Evolutionary conservation across 1,284 basidiomycete species (phyloP), one percentile per base, ranked within the genome.

Genomic region (Abortiporus biennis): DNA sequence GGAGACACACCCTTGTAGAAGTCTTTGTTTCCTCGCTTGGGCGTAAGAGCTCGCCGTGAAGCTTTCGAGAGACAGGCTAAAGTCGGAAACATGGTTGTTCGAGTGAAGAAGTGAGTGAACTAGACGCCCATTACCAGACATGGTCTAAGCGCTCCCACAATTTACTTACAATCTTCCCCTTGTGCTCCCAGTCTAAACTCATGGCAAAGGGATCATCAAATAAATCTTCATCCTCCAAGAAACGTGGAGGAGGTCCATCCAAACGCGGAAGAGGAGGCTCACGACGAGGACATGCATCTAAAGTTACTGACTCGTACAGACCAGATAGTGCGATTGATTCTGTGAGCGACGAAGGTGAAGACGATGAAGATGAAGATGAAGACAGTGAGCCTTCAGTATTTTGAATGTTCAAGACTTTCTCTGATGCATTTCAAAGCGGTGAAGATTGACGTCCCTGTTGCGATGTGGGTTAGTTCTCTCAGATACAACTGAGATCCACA

Each of bases 11-110:
- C 92, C 65, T 95, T 96, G 74, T 94, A 95, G 59, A 74, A 95
- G 62, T 95, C 90, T 56, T 94, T 95, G 69, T 93, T 94, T 15
- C 78, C 92, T 39, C 81, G 68, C 62, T 95, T 95, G 0, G 86
- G 71, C 0, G 84, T 92, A 37, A 95, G 70, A 3, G 90, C 76
- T 20, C 80, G 67, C 43, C 92, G 72, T 2, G 85, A 88, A 20
- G 92, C 92, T 65, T 89, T 89, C 24, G 82, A 85, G 4, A 83
- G 66, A 47, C 79, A 67, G 21, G 67, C 74, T 13, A 75, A 57
- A 20, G 86, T 85, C 3, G 85, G 74, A 54, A 79, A 75, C 84
- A 88, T 88, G 41, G 47, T 54, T 25, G 47, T 38, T 27, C 39
- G 44, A 5, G 8, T 29, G 27, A n/a, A n/a, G n/a, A n/a, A n/a